Evolutionary conservation across 2,329 filamentous ascomycete species (phyloP), one percentile per base, ranked within the genome.

Genomic region (Aphanocladium album): DNA sequence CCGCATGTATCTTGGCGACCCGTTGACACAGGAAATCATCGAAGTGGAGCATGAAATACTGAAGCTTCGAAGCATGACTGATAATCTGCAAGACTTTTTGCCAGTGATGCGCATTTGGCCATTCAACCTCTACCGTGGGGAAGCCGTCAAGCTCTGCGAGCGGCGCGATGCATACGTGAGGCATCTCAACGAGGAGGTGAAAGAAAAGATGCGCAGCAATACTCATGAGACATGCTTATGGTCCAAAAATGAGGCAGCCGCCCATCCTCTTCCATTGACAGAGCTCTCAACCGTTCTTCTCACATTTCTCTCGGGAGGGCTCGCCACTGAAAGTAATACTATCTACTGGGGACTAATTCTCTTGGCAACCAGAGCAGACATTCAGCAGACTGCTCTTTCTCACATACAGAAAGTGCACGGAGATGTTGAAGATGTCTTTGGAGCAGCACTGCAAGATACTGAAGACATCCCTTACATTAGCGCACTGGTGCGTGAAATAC

Each of bases 31-130:
- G 11, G 55, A 57, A 4, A 57, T 57, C n/a, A 57, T 57, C 33
- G 21, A 50, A 16, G 55, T 57, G 14, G 55, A 57, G n/a, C 55
- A 57, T 9, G 45, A 50, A 35, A 57, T 57, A 11, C 17, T 57
- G 21, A 57, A 50, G 16, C 46, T 57, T 14, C 55, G 55, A n/a
- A 57, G 55, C 35, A 57, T 57, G 55, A 57, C 55, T 4, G 55
- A 57, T 33, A 57, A 57, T 9, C 4, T 50, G 46, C 55, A 57
- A 23, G 55, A 57, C 45, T 57, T 57, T 41, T 16, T 50, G 11
- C 55, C 55, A 21, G 21, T 57, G 43, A 21, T 57, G 55, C 55
- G 45, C 21, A 14, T 50, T 3, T 57, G 55, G 55, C 55, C 55
- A 2, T 41, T 57, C 14, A 50, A 57, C 16, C 54, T 33, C 11